A percentile compares a stretch with the other conserved stretches of the same genome.
Conservation (phyloP, 179 eudicot species). For the Patellifolia procumbens region DNA sequence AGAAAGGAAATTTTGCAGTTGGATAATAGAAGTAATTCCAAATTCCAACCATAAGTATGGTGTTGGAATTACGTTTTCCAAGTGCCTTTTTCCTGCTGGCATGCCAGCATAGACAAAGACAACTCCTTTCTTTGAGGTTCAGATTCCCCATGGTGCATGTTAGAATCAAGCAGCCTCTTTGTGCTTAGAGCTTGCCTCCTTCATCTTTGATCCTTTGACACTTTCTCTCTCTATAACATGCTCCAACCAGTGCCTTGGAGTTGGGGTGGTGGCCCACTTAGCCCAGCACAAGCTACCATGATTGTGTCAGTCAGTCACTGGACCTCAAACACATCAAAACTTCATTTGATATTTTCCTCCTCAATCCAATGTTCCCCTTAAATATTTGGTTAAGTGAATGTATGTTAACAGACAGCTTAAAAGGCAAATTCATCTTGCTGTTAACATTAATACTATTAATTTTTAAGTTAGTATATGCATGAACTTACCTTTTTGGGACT, state of each 20-base stretch:
- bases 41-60: conserved; percentile 29
- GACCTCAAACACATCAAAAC: conserved; percentile 45
- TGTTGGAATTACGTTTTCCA: conserved; percentile 36
- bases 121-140: conserved; percentile 41
- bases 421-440: neutral
- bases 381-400: neutral
- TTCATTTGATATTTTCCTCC: conserved; percentile 22
- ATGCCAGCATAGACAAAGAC: conserved; percentile 49
- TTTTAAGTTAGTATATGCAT: conserved; percentile 16
- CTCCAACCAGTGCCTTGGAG: conserved; percentile 28
- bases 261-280: conserved; percentile 48
- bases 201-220: neutral
- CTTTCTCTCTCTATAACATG: conserved; percentile 36
- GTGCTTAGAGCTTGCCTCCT: conserved; percentile 29
- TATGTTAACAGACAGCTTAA: neutral
- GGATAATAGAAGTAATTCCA: conserved; percentile 16
- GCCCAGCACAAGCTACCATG: conserved; percentile 43
- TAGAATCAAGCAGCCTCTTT: conserved; percentile 25
- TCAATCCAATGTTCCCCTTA: conserved; percentile 9
- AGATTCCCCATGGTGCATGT: conserved; percentile 51
- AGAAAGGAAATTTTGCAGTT: conserved; percentile 14
- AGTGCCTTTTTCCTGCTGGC: conserved; percentile 28
- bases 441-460: neutral
- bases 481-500: conserved; percentile 26
- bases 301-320: conserved; percentile 40